These are phyloP conservation scores for Trapa bicornis DNA, from an alignment of 345 rosid genomes.

Conservation along the genomic window DNA sequence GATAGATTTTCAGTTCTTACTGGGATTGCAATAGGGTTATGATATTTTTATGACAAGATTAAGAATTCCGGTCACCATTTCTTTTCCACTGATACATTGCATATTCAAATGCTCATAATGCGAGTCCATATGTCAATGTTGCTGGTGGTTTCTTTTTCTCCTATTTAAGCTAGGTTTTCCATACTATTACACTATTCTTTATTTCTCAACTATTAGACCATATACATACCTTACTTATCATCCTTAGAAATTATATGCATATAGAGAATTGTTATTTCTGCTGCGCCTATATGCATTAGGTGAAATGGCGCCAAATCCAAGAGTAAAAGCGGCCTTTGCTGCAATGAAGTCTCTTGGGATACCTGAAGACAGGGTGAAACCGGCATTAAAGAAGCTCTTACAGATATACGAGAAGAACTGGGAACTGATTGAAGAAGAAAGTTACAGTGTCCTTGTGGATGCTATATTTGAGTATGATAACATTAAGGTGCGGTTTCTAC, in stretches of 20 bases:
- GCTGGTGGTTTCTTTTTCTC: not conserved
- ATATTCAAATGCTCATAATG: not conserved
- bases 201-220: not conserved
- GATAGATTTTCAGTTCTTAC: not conserved
- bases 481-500: slow-evolving; percentile 28
- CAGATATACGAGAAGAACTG: slow-evolving; percentile 69
- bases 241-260: not conserved
- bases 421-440: slow-evolving; percentile 70
- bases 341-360: slow-evolving; percentile 71
- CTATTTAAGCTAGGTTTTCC: not conserved
- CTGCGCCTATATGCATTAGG: not conserved
- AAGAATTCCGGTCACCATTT: not conserved
- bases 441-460: slow-evolving; percentile 78
- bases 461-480: slow-evolving; percentile 80
- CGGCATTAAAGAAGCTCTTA: slow-evolving; percentile 59
- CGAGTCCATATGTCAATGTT: not conserved
- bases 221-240: not conserved
- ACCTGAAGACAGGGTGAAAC: slow-evolving; percentile 36
- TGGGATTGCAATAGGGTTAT: not conserved
- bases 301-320: slow-evolving; percentile 17
- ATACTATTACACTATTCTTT: not conserved
- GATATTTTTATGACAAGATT: not conserved
- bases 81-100: not conserved
- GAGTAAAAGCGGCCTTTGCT: slow-evolving; percentile 34
- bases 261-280: not conserved